Percentiles rank a stretch among this genome's conserved stretches.
Evolutionary conservation across 495 filamentous ascomycete genomes (phyloP).

Genomic region (Opeltia flavorubescens): DNA sequence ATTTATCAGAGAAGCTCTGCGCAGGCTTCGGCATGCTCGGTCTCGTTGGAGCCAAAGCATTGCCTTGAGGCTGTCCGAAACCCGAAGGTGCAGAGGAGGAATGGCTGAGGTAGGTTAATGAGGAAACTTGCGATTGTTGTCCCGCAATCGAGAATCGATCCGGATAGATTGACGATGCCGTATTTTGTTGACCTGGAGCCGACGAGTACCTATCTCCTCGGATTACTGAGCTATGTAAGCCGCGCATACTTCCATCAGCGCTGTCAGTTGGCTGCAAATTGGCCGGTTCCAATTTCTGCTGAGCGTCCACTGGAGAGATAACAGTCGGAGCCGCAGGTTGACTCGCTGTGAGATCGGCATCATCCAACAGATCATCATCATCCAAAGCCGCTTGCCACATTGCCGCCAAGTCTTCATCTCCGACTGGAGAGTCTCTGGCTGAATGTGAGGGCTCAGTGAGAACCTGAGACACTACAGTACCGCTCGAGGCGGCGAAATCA

Average conservation of each 20-base stretch:
- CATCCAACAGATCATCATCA: constrained; percentile 62
- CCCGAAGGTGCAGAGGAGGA: constrained; percentile 1
- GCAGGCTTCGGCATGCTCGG: constrained; percentile 27
- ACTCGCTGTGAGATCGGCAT: constrained; percentile 39
- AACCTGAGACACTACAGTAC: not conserved
- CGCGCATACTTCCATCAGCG: constrained; percentile 18
- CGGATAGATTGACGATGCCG: constrained; percentile 10
- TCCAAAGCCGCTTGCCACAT: constrained; percentile 74
- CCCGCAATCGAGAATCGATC: constrained; percentile 12
- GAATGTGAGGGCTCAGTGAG: constrained; percentile 8
- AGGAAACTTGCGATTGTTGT: constrained; percentile 3
- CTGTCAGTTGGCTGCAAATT: constrained; percentile 8
- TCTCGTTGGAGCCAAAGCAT: constrained; percentile 5
- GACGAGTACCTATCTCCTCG: constrained; percentile 2
- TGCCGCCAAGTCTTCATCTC: constrained; percentile 53
- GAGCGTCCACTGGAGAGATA: constrained; percentile 62
- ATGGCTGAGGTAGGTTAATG: not conserved
- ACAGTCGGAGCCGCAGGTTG: constrained; percentile 47
- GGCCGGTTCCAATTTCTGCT: constrained; percentile 13
- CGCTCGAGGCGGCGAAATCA: not conserved
- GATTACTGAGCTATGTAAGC: constrained; percentile 13
- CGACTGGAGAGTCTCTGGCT: constrained; percentile 13
- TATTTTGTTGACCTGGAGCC: constrained; percentile 1
- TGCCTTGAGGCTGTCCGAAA: constrained; percentile 1
- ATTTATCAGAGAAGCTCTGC: constrained; percentile 75